phyloP scores from a whole-genome alignment of 2,329 filamentous ascomycete species.

The Fusarium neocosmosporiellum region DNA sequence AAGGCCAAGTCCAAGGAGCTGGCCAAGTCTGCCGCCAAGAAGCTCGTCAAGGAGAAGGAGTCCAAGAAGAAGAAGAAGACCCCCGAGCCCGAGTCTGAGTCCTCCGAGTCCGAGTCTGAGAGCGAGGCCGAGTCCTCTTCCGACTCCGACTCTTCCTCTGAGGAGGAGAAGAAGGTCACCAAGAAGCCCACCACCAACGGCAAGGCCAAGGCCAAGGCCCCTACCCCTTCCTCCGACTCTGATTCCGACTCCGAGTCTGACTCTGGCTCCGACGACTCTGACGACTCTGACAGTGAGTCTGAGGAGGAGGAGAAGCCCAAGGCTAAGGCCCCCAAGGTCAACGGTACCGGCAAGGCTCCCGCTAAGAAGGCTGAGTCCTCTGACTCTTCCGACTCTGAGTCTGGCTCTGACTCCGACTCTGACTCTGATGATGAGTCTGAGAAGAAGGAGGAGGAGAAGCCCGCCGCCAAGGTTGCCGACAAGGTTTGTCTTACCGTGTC shows the following conservation, averaged over 20 bases:
- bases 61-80: conserved; percentile 63
- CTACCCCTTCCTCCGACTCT: conserved; percentile 42
- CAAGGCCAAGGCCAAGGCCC: conserved; percentile 46
- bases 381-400: conserved; percentile 48
- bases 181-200: conserved; percentile 50
- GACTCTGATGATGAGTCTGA: conserved; percentile 54
- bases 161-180: conserved; percentile 53
- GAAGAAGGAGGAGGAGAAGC: conserved; percentile 47
- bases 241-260: conserved; percentile 47
- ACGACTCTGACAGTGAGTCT: conserved; percentile 48
- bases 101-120: conserved; percentile 47
- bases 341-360: conserved; percentile 39
- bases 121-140: conserved; percentile 54
- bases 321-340: conserved; percentile 46
- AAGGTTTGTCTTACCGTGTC: conserved; percentile 44
- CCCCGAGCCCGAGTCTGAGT: conserved; percentile 54
- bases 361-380: conserved; percentile 42
- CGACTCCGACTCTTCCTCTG: conserved; percentile 48
- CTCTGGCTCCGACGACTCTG: conserved; percentile 48
- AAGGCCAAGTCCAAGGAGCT: conserved; percentile 75
- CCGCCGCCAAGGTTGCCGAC: conserved; percentile 47
- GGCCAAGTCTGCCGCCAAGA: conserved; percentile 70
- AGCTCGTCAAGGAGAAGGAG: conserved; percentile 58
- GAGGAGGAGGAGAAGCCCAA: conserved; percentile 51
- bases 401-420: conserved; percentile 40